Evolutionary conservation across 202 grass and related monocot species (phyloP), one percentile per base, ranked within the genome.

Genomic region (Dendrocalamus latiflorus): DNA sequence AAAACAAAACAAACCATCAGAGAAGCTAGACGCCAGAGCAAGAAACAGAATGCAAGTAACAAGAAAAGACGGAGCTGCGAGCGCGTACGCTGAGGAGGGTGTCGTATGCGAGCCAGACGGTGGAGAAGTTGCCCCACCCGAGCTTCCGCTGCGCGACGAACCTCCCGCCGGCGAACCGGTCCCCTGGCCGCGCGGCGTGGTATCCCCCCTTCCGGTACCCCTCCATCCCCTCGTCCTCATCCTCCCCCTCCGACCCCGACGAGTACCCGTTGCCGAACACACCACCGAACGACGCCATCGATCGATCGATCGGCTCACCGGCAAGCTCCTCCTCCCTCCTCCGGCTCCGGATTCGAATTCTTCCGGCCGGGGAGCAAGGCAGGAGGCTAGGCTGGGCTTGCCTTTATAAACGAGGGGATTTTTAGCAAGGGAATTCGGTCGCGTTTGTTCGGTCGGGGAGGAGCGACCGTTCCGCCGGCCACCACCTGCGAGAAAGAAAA

Each of bases 101-200:
- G 80, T 98, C 95, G 80, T 98, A 98, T 8, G 95, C 92, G 70
- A 98, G 95, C 95, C 95, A 98, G 83, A 98, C 95, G 88, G 93
- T 98, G 75, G 95, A 98, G 91, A 98, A 98, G 85, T 95, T 90
- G 13, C 95, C 93, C 95, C 95, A 98, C 5, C 95, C 91, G 70
- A 98, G 89, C 91, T 98, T 95, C 74, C 92, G 74, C 90, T 98
- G 95, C 75, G 87, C 89, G 16, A 98, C 88, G 83, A 90, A 98
- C 78, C 95, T 56, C 43, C 95, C 93, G 37, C 80, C 91, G 63
- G 92, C 87, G 92, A 98, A 95, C 1, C 85, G 91, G 77, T 98
- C 95, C 45, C 95, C 95, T 9, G 92, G 83, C n/a, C 95, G 70
- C 30, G 90, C 95, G 14, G 93, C 92, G 74, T 98, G 91, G 83